Evolutionary conservation across 345 rosid species (phyloP), one percentile per base, ranked within the genome.

Genomic region (Gynandropsis gynandra): DNA sequence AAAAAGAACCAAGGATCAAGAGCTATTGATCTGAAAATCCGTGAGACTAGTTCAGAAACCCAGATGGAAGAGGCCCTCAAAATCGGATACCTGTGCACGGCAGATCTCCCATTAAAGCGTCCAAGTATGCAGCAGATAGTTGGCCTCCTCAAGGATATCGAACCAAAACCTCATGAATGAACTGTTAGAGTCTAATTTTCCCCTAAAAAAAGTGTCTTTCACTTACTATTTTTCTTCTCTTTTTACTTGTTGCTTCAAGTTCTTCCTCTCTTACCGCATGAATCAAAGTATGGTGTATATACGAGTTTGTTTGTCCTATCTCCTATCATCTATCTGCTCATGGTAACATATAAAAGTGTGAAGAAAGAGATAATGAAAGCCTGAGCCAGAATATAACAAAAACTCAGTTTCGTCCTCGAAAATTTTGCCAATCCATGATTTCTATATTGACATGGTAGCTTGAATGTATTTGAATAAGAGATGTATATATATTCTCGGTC

Each of bases 81-180:
- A 85, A 89, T 86, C 5, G 97, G 94, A 12, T 86, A 86, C 50
- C 83, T 89, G 10, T 89, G 97, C 75, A 89, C 95, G 0, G 94
- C 95, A 9, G 94, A 83, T 31, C 77, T 80, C 56, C 95, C 95
- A 1, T 73, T 70, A 9, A 89, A 89, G 72, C 80, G 95, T 38
- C 98, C 98, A 11, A 90, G 83, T 71, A 90, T 83, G 85, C 96
- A 90, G 47, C 98, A 90, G 69, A 76, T 90, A 41, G 96, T 90
- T 32, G 96, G 98, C 48, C 87, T 90, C 59, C 95, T 90, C 56
- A 90, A 90, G 71, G 98, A 90, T 36, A 80, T 86, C 11, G 89
- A 90, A 69, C 84, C 95, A 1, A 57, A 67, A 43, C 36, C 55
- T 61, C 55, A 63, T 43, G 73, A 67, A 50, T 72, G 78, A 74